Evolutionary conservation across 2,329 filamentous ascomycete species (phyloP).

Genomic region (Colletotrichum tabaci): DNA sequence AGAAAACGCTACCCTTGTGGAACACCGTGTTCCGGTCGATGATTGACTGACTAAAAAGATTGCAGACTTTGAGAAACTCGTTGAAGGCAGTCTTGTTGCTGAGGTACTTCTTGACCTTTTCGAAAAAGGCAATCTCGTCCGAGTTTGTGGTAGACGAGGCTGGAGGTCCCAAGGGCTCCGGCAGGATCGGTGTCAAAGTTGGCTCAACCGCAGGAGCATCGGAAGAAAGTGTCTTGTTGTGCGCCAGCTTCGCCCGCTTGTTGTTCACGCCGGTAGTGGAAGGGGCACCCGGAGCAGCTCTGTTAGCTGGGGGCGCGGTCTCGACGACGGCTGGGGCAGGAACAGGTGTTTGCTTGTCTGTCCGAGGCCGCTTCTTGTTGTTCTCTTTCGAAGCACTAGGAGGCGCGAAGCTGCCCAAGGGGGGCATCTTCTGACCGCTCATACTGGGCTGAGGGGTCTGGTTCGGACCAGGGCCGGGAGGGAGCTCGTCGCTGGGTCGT

Average conservation of each 20-base stretch:
- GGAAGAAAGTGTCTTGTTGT: constrained; percentile 70
- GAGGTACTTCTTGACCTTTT: constrained; percentile 96
- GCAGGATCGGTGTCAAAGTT: constrained; percentile 88
- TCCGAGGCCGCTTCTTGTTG: constrained; percentile 83
- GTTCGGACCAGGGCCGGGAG: constrained; percentile 61
- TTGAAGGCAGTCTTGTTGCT: constrained; percentile 93
- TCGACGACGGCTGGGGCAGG: constrained; percentile 62
- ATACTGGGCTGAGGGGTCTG: constrained; percentile 70
- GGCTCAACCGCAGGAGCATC: constrained; percentile 81
- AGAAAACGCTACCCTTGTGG: constrained; percentile 86
- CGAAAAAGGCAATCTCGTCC: constrained; percentile 94
- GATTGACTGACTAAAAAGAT: constrained; percentile 92
- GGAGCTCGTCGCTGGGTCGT: constrained; percentile 77
- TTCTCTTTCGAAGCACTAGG: constrained; percentile 88
- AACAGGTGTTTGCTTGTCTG: constrained; percentile 68
- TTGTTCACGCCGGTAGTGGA: constrained; percentile 55
- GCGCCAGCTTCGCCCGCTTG: constrained; percentile 82
- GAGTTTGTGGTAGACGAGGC: constrained; percentile 80
- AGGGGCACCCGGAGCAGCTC: constrained; percentile 45
- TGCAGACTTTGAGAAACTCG: constrained; percentile 97
- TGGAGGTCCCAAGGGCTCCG: constrained; percentile 86
- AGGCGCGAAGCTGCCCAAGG: constrained; percentile 94
- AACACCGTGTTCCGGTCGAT: constrained; percentile 89
- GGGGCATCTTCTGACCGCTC: constrained; percentile 85
- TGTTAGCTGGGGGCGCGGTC: constrained; percentile 55